Percentiles rank a stretch among this genome's conserved stretches.
Evolutionary conservation across 2,329 filamentous ascomycete species (phyloP).

Genomic region (Botrytis deweyae): DNA sequence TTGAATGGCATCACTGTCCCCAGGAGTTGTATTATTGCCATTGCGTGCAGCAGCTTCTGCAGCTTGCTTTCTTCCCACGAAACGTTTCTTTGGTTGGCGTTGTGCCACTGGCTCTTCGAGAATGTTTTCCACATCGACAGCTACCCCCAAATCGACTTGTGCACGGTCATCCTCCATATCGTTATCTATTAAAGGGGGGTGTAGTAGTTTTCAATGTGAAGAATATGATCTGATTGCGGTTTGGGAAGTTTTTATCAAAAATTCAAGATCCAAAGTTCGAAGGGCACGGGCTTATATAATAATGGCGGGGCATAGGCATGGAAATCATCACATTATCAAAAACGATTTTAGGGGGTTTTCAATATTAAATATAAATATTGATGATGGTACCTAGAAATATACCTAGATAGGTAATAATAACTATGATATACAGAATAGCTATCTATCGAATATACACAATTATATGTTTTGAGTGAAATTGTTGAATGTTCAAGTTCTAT

Average conservation of each 20-base stretch:
- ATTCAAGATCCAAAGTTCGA: neutral
- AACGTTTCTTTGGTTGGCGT: slow-evolving; percentile 85
- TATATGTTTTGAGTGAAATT: neutral
- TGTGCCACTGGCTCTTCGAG: slow-evolving; percentile 48
- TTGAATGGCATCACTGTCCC: slow-evolving; percentile 67
- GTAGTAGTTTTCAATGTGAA: neutral
- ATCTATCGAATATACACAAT: neutral
- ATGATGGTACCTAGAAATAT: neutral
- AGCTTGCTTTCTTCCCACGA: slow-evolving; percentile 79
- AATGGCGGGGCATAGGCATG: neutral
- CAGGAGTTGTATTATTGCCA: slow-evolving; percentile 39
- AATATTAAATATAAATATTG: neutral
- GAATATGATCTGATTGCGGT: neutral
- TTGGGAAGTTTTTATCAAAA: neutral
- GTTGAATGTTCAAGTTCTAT: neutral
- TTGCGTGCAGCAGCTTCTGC: slow-evolving; percentile 53
- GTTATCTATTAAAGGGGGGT: neutral
- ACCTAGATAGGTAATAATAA: neutral
- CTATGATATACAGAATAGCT: neutral
- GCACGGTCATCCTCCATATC: slow-evolving; percentile 75
- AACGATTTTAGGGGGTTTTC: neutral
- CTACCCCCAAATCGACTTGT: slow-evolving; percentile 67
- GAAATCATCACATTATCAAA: neutral
- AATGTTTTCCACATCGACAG: slow-evolving; percentile 61
- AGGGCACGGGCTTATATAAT: neutral